Base-by-base conservation (phyloP, 331 rosid genomes). In the Cucumis variabilis region DNA sequence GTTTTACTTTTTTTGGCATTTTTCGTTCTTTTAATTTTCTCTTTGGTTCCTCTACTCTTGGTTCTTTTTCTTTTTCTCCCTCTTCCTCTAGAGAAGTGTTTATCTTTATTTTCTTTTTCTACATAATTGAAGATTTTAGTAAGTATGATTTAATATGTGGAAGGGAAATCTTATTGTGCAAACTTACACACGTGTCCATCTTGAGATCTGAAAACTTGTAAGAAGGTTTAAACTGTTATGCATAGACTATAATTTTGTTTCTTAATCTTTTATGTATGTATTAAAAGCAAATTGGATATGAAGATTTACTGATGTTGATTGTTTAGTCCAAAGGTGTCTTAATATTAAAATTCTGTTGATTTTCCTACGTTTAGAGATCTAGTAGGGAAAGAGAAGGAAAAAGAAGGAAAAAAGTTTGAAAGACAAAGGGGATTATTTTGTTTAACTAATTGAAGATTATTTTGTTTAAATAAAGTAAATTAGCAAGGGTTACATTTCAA, bases 381-480 rank as follows among this genome's bases (percentile, higher is more conserved):
- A 89, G 62, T 60, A 72, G 68, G 17, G 21, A 84, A 91, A 86
- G 89, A 76, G 71, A 91, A 66, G 85, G 92, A 86, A 67, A 89
- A 83, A n/a, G 93, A 90, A 91, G 92, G 90, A 85, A 91, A 86
- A 50, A 86, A 50, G 48, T 9, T 87, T 30, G 92, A 93, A 82
- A 89, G 92, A 88, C 89, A 92, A 91, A 89, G 89, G 88, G 95
- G 93, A 88, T 58, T 62, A n/a, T 76, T 48, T 62, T 1, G 13
- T 46, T 23, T 76, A 76, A 76, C 82, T n/a, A 11, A 53, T 19
- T 73, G 27, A 73, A 81, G 53, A 33, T 30, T 60, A 30, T 80
- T 25, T 51, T 55, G 48, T 53, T 0, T 79, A 79, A 27, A 53
- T 5, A 24, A 10, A 27, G 68, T 79, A 33, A 27, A 3, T 79